Conservation (phyloP, 805 yeast genomes). For the Suhomyces xylopsoci region DNA sequence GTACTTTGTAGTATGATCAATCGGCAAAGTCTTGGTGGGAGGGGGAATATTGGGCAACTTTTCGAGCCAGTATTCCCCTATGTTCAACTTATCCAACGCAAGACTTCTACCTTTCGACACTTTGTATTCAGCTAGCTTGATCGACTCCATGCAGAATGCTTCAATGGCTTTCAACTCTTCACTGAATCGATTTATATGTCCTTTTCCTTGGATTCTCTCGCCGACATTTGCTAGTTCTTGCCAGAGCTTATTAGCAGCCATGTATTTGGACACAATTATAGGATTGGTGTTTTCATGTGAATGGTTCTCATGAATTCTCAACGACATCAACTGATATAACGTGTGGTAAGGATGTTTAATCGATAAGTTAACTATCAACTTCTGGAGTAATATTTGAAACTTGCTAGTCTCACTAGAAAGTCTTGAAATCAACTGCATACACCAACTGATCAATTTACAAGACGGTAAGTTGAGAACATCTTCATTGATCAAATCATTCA, state of each 20-base stretch:
- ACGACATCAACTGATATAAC: conserved; percentile 58
- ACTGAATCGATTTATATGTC: background rate
- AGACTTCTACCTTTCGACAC: conserved; percentile 31
- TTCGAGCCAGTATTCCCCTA: conserved; percentile 45
- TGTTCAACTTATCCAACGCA: conserved; percentile 31
- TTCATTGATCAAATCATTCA: conserved; percentile 42
- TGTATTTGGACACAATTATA: conserved; percentile 46
- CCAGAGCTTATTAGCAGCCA: conserved; percentile 50
- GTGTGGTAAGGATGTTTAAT: conserved; percentile 70
- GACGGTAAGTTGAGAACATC: conserved; percentile 48
- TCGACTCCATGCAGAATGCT: conserved; percentile 47
- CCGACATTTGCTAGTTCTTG: conserved; percentile 26
- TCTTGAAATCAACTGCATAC: conserved; percentile 75
- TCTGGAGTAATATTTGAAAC: conserved; percentile 56
- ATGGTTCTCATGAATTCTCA: conserved; percentile 44
- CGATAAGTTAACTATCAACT: conserved; percentile 47
- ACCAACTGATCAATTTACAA: conserved; percentile 72
- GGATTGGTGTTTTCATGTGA: conserved; percentile 25
- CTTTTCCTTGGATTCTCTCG: background rate
- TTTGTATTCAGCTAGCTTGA: conserved; percentile 50
- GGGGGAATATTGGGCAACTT: conserved; percentile 57
- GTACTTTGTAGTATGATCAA: conserved; percentile 47
- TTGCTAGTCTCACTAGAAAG: conserved; percentile 44
- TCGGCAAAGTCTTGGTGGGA: conserved; percentile 54
- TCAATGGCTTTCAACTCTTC: conserved; percentile 42